Evolutionary conservation across 2,329 filamentous ascomycete genomes (phyloP), one percentile per base, ranked within the genome.

Genomic region (Corniculantispora saksenae): DNA sequence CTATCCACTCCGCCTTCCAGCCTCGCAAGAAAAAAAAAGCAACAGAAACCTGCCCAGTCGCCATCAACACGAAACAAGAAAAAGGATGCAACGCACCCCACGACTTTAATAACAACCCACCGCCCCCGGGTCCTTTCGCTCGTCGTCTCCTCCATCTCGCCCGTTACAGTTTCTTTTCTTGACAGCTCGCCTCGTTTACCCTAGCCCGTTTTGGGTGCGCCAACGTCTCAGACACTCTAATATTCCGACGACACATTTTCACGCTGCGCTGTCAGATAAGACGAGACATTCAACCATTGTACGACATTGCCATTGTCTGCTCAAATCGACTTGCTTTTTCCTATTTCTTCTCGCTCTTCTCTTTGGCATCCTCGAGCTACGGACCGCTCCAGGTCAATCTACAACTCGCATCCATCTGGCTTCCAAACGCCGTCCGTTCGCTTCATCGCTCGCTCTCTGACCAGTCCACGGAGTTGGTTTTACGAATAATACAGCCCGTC

Each of bases 81-180:
- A 40, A 29, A 48, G 38, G 25, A 59, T 43, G 32, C 25, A 25
- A 13, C 50, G 21, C 48, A 60, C 17, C 19, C 45, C 43, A 60
- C 43, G 58, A 53, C 48, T 43, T 50, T 23, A 32, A 62, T 62
- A 62, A 55, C 25, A 54, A 55, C 50, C 60, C 60, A 62, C 50
- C 19, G 45, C n/a, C 43, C 43, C 50, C 25, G 23, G 17, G 38
- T 27, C 47, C 35, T n/a, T 47, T 50, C 12, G 6, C 32, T 32
- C 32, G 10, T 32, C 43, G n/a, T 40, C 29, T 15, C n/a, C 25
- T 50, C 25, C 9, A 10, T 3, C 27, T 40, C 27, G 12, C 13
- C n/a, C n/a, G n/a, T n/a, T 29, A 38, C 53, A 7, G 27, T 43
- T 53, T 29, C 4, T 45, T 47, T 43, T 51, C 35, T 35, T 55